Base-by-base conservation (phyloP, 257 asterid genomes). In the Primulina huaijiensis region DNA sequence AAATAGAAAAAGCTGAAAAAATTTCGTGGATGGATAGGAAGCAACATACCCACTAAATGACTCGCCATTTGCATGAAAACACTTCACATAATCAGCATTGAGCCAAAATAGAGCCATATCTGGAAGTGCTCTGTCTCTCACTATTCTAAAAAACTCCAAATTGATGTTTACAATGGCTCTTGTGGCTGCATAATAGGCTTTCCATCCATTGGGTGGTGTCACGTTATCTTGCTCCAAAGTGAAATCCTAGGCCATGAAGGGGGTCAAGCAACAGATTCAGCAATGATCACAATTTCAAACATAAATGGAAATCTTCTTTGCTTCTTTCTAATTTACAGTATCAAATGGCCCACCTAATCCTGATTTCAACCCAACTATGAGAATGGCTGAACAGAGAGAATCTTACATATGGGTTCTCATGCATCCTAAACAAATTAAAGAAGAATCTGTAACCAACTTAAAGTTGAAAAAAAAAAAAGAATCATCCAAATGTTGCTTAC, bases 111-210 rank as follows among this genome's bases (percentile, higher is more conserved):
- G 89, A 62, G 92, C 87, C 97, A 93, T 93, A 70, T 79, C 91
- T 59, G 86, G 88, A 73, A 87, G 85, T 52, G 89, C 75, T 80
- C 91, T 85, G 66, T 89, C 96, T 65, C 82, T 81, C 70, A 90
- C 69, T 60, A 86, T 87, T 75, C 85, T 74, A 70, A 81, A 87
- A 76, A 93, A 93, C 72, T 86, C 96, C 16, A 83, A 77, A 72
- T 93, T 93, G 55, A 77, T 64, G 59, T 80, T 85, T 72, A 93
- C 84, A 69, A 90, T 82, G 71, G 96, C 97, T 83, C 92, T 86
- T 56, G 99, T 90, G 80, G 90, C 85, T 37, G 99, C 97, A 75
- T 93, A 93, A 78, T 93, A 93, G 62, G 96, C 95, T 83, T 93
- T 93, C 99, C 99, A 93, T 72, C 99, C 99, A 81, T 87, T 76